Evolutionary conservation across 2,329 filamentous ascomycete genomes (phyloP), one percentile per base, ranked within the genome.

Genomic region (Penicillium sp.): DNA sequence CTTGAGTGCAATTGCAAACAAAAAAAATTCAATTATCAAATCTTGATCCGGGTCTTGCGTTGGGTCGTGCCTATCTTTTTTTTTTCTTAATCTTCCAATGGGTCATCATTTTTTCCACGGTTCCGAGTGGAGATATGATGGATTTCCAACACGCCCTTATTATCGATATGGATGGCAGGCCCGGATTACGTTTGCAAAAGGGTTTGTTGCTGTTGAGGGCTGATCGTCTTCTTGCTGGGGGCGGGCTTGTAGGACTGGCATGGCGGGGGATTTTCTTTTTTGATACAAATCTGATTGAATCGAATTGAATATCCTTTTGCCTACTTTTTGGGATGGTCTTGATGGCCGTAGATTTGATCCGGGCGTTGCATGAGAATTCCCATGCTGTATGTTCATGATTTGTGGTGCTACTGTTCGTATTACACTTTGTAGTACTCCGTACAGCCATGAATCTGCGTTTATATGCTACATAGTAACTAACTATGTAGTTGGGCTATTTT

Each of bases 231-330:
- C 51, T 52, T 50, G 43, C 39, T 38, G 49, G 40, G 28, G 46
- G 44, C 44, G 46, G 46, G 43, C 42, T 53, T 57, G 48, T 50
- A 37, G 34, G 43, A 48, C 51, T 46, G 49, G 51, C 48, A 51
- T 22, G 44, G 48, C 48, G 55, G 54, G 53, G 55, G 51, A 55
- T 55, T 56, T 49, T 51, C 40, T 53, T 52, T 54, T 60, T 52
- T 50, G 48, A 50, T 50, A 52, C 54, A 61, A 60, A 58, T 60
- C 43, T 57, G 49, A 61, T 57, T 53, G 58, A 59, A 59, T 61
- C 45, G 54, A 61, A 61, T 58, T 60, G 58, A 58, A 52, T 56
- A 35, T 52, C 56, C 49, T 58, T 58, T 57, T 40, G 44, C 44
- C 44, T 40, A 41, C 17, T 10, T 17, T 28, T 31, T n/a, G 28